Evolutionary conservation across 345 rosid species (phyloP), one percentile per base, ranked within the genome.

Genomic region (Acer yangbiense): DNA sequence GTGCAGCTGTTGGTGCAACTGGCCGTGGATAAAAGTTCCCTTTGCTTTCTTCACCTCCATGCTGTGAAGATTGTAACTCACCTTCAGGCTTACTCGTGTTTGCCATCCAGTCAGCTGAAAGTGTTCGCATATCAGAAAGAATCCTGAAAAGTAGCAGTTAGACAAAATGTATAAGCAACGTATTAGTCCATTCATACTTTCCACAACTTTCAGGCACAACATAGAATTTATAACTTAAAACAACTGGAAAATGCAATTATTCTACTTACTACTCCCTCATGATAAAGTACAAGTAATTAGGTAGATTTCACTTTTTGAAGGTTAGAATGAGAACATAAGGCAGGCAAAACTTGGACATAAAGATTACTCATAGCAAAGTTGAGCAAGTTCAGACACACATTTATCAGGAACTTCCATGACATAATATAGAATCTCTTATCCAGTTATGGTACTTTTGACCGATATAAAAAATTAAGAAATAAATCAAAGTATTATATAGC

Each of bases 71-170:
- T 41, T 91, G 99, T 81, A 86, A 79, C 48, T 95, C 97, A 62
- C 90, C 77, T 77, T 94, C 98, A 12, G 97, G 84, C 87, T 86
- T 92, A 88, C 80, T 92, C 41, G 94, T 91, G 80, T 94, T 96
- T 82, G 99, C 98, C 99, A 96, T 94, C 99, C 99, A 96, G 83
- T 96, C 99, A 43, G 99, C 99, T 52, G 99, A 94, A 81, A 96
- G 98, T 67, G 99, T 96, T 85, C 99, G 90, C 99, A 96, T 94
- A 87, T 96, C 99, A 58, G 98, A 96, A 80, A 96, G 98, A 82
- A 96, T 94, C 98, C 99, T 94, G 90, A 83, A 87, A 85, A 74
- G 52, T 71, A 72, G 67, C 54, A 76, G 67, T 72, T 39, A n/a
- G 57, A 83, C n/a, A 68, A 20, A n/a, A 27, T 27, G 71, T 21